phyloP scores from a whole-genome alignment of 192 early-diverging fungal genomes.

The Coemansia sp. region DNA sequence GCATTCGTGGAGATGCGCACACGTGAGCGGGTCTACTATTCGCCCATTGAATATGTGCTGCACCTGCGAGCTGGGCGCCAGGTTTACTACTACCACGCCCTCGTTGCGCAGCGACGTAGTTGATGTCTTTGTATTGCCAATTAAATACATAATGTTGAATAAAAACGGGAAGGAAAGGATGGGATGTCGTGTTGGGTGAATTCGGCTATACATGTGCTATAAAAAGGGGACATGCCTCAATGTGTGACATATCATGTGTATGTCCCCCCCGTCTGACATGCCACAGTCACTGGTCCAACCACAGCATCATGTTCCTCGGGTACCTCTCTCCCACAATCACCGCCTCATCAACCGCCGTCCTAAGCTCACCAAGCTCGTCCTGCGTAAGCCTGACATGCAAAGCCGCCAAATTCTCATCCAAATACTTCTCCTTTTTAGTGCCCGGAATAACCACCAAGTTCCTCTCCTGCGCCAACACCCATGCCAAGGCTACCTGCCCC shows the following conservation, averaged over 20 bases:
- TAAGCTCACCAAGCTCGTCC: constrained; percentile 14
- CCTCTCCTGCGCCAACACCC: constrained; percentile 59
- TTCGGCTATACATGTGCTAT: not conserved
- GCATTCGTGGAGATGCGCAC: constrained; percentile 24
- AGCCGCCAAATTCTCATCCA: constrained; percentile 44
- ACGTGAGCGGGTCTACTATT: constrained; percentile 10
- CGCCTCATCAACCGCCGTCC: not conserved
- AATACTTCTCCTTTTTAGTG: constrained; percentile 51
- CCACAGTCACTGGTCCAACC: not conserved
- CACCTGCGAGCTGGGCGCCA: constrained; percentile 17
- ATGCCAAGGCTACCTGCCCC: constrained; percentile 62
- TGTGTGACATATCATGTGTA: not conserved
- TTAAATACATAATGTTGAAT: constrained; percentile 3
- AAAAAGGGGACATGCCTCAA: not conserved
- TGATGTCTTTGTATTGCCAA: not conserved
- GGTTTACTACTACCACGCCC: constrained; percentile 21
- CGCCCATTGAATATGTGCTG: constrained; percentile 33
- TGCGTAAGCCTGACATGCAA: constrained; percentile 19
- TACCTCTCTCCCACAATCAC: not conserved
- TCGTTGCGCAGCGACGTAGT: constrained; percentile 24
- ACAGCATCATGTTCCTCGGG: not conserved
- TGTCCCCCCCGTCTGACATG: not conserved
- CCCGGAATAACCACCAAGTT: constrained; percentile 59
- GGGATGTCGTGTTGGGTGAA: too few species aligned
- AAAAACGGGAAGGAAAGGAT: not conserved